Evolutionary conservation across 2,329 filamentous ascomycete species (phyloP), one percentile per base, ranked within the genome.

Genomic region (Microcera coccophila): DNA sequence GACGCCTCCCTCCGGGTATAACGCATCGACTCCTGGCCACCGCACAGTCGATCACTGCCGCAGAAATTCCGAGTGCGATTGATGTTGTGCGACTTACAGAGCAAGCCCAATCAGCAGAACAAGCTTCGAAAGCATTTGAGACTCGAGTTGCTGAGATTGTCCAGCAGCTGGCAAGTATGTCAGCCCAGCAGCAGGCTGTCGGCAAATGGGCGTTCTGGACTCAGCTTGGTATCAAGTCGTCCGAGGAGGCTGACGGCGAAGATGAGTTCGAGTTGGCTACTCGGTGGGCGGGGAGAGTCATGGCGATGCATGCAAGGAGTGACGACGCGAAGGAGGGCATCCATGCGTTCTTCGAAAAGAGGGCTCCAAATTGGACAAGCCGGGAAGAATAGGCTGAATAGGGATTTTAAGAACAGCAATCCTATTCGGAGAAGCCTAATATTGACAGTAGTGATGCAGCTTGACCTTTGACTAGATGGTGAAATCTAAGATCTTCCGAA

Each of bases 201-300:
- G 55, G 55, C 0, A 58, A 58, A 38, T 58, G 55, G 55, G 52
- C 55, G 1, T 58, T 48, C 11, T 53, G 55, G 53, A 45, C 55
- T 0, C 55, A 58, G 14, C 24, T 58, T 9, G 45, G 45, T 0
- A 46, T 58, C 3, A 16, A 5, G 9, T 16, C 12, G 2, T 8
- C 26, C 10, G 8, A 11, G 2, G 21, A 20, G 5, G 10, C 22
- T 15, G 50, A 44, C 2, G 46, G 44, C 2, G 48, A 45, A 3
- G 53, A 58, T 41, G 54, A 50, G 2, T 58, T 48, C 5, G 53
- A 54, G n/a, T 29, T 35, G 8, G 52, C 53, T 4, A 41, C 48
- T 14, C 15, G 29, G 1, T 58, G 53, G 55, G 52, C 55, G 3
- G 55, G 48, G 4, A 47, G 52, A 16, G 52, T 49, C 1, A 58